phyloP scores from a whole-genome alignment of 2,329 filamentous ascomycete species.

The Lachnellula suecica region DNA sequence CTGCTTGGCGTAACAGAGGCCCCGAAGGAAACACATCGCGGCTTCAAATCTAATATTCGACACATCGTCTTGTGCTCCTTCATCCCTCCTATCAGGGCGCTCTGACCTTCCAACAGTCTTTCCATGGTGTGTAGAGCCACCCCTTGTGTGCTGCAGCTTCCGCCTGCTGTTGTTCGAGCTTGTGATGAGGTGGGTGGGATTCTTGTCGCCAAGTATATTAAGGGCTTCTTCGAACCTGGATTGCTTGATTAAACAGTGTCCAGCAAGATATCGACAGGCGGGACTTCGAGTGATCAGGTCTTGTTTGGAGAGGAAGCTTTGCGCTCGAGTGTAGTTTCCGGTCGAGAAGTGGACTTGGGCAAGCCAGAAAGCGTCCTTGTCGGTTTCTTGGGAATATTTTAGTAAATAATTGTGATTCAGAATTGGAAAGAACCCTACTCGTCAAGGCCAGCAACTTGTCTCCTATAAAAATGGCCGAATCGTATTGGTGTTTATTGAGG shows the following conservation, averaged over 20 bases:
- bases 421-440: slow-evolving; percentile 54
- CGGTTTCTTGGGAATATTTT: slow-evolving; percentile 64
- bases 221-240: slow-evolving; percentile 87
- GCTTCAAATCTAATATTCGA: slow-evolving; percentile 85
- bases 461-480: slow-evolving; percentile 93
- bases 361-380: slow-evolving; percentile 94
- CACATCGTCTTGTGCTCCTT: slow-evolving; percentile 57
- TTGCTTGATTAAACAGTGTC: slow-evolving; percentile 93
- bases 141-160: slow-evolving; percentile 68
- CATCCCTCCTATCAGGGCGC: slow-evolving; percentile 26
- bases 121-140: slow-evolving; percentile 45
- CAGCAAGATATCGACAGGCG: slow-evolving; percentile 88
- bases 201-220: slow-evolving; percentile 82
- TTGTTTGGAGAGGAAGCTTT: slow-evolving; percentile 80
- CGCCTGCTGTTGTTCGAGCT: slow-evolving; percentile 62
- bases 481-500: slow-evolving; percentile 92
- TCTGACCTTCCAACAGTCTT: slow-evolving; percentile 38
- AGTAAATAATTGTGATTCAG: neutral
- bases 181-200: slow-evolving; percentile 83
- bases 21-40: slow-evolving; percentile 93
- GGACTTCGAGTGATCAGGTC: slow-evolving; percentile 80
- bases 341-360: slow-evolving; percentile 97
- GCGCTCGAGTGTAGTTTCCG: slow-evolving; percentile 90
- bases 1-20: slow-evolving; percentile 92
- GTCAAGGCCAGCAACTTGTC: slow-evolving; percentile 96